Evolutionary conservation across 1,139 yeast species (phyloP), one percentile per base, ranked within the genome.

Genomic region (Zygosaccharomyces sapae): DNA sequence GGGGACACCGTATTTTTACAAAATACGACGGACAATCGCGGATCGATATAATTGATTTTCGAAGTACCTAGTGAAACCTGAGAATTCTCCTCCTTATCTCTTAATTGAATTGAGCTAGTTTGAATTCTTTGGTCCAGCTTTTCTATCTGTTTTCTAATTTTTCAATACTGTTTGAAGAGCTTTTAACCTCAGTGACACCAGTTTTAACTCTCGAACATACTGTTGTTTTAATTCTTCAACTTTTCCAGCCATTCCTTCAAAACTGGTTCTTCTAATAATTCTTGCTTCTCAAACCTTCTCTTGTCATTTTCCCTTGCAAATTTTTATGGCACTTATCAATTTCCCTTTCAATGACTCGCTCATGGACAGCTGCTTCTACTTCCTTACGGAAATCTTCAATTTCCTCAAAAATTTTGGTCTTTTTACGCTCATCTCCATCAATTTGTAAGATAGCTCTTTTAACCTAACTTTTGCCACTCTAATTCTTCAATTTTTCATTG

Each of bases 31-130:
- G 95, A 83, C 58, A 92, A 73, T 57, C 98, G 75, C 22, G 98
- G 98, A 67, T 92, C 98, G 53, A 90, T 90, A 73, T 90, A 90
- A 67, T 90, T 90, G 77, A 87, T 81, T 71, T 90, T 90, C 33
- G 96, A 86, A 0, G 98, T 90, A 39, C 96, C 90, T 58, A 90
- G 74, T 0, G 97, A 90, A 25, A 92, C 97, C 56, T 87, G 88
- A 0, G 96, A 87, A 64, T 90, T 90, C 63, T 88, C 97, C 65
- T 90, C 96, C 67, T 86, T 88, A 64, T 90, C 97, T 66, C 87
- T 83, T 63, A 88, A 75, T 64, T 85, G 95, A 53, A 89, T 73
- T 22, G 79, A 71, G 2, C 87, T 81, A 51, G 79, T 83, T 43
- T 74, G 67, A 43, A 88, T 85, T 56, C 97, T 76, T 50, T 78